phyloP scores from a whole-genome alignment of 208 protist genomes.

The Eutreptiella sp. region DNA sequence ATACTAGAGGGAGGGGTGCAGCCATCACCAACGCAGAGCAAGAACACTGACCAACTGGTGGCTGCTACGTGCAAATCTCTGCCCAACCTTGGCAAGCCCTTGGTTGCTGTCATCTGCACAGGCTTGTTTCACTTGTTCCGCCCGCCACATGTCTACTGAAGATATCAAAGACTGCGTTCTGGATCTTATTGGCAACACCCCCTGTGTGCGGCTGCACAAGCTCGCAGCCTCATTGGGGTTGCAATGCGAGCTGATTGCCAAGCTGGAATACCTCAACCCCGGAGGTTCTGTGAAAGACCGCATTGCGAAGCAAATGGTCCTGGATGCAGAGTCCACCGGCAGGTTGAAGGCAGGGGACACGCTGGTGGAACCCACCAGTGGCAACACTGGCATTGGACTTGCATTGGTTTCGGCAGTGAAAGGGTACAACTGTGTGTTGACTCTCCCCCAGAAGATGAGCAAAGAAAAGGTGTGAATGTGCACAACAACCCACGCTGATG shows the following conservation, averaged over 20 bases:
- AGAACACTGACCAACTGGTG: too few relatives aligned
- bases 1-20: too few relatives aligned
- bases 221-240: slow-evolving; percentile 61
- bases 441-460: slow-evolving; percentile 96
- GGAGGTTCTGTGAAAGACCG: slow-evolving; percentile 95
- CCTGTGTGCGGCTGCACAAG: slow-evolving; percentile 73
- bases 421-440: slow-evolving; percentile 94
- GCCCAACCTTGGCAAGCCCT: too few relatives aligned
- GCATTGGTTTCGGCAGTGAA: slow-evolving; percentile 82
- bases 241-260: slow-evolving; percentile 75
- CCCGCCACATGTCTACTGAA: too few relatives aligned
- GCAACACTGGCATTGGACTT: slow-evolving; percentile 91
- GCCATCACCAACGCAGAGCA: too few relatives aligned
- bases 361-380: slow-evolving; percentile 94
- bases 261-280: slow-evolving; percentile 82
- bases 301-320: slow-evolving; percentile 90
- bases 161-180: slow-evolving; percentile 42
- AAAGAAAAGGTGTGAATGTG: slow-evolving; percentile 89
- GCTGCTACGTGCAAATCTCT: too few relatives aligned
- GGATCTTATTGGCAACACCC: slow-evolving; percentile 70
- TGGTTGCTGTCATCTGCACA: too few relatives aligned
- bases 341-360: slow-evolving; percentile 82
- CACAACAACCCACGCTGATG: too few relatives aligned
- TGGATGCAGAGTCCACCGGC: slow-evolving; percentile 81
- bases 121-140: too few relatives aligned